These are phyloP conservation scores for Camellia japonica DNA, from an alignment of 148 eudicot species.

Conservation along the genomic window DNA sequence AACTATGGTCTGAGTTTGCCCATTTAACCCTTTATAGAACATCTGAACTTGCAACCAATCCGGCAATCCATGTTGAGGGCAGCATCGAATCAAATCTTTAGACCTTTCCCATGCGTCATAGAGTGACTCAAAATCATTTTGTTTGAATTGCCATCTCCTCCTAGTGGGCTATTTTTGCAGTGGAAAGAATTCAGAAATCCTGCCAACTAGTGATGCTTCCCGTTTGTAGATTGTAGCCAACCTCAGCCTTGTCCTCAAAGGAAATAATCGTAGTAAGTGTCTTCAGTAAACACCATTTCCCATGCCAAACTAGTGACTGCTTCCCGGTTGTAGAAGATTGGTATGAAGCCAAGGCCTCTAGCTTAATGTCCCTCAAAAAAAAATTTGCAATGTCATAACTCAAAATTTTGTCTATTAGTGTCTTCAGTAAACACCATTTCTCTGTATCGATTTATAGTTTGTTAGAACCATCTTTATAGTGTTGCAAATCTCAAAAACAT, in stretches of 20 bases:
- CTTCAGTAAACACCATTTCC: too few relatives aligned
- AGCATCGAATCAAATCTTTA: neutral
- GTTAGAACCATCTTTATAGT: neutral
- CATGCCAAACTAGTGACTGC: too few relatives aligned
- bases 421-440: neutral
- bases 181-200: neutral
- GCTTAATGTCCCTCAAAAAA: too few relatives aligned
- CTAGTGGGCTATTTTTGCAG: neutral
- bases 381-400: too few relatives aligned
- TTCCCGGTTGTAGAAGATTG: too few relatives aligned
- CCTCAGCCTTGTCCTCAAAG: neutral
- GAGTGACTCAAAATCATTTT: neutral
- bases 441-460: too few relatives aligned
- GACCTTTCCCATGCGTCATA: neutral
- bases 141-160: neutral
- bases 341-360: too few relatives aligned
- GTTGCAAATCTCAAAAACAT: neutral
- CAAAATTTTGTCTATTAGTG: too few relatives aligned
- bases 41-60: neutral
- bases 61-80: neutral
- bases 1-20: neutral
- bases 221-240: neutral
- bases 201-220: conserved; percentile 8
- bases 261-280: neutral
- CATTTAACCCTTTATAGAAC: conserved; percentile 4